Conservation (phyloP, 805 yeast species). For the Yamadazyma tumulicola region DNA sequence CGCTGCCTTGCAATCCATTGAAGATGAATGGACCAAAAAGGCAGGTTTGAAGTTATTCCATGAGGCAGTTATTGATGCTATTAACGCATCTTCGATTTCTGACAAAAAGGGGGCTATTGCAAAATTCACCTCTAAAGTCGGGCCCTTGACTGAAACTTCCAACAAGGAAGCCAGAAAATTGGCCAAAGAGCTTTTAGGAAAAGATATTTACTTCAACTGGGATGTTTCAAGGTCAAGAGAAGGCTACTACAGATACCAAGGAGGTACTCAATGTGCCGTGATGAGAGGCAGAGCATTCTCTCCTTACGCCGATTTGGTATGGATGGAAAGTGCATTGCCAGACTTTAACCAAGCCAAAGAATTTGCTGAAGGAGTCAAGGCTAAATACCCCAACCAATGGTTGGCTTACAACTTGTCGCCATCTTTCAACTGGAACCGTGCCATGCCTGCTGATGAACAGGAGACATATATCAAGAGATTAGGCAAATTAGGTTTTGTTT, state of each 20-base stretch:
- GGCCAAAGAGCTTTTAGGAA: slow-evolving; percentile 73
- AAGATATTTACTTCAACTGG: slow-evolving; percentile 90
- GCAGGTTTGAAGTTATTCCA: slow-evolving; percentile 88
- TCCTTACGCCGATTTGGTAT: slow-evolving; percentile 90
- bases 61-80: slow-evolving; percentile 86
- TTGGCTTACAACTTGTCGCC: slow-evolving; percentile 95
- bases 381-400: slow-evolving; percentile 86
- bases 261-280: slow-evolving; percentile 96
- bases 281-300: slow-evolving; percentile 95
- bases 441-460: slow-evolving; percentile 85
- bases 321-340: slow-evolving; percentile 98
- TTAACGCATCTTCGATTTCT: slow-evolving; percentile 54
- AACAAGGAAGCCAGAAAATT: slow-evolving; percentile 74
- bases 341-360: slow-evolving; percentile 91
- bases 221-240: slow-evolving; percentile 92
- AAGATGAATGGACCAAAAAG: slow-evolving; percentile 73
- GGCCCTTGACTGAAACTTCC: slow-evolving; percentile 73
- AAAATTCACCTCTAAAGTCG: slow-evolving; percentile 63
- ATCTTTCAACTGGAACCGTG: slow-evolving; percentile 96
- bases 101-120: slow-evolving; percentile 63
- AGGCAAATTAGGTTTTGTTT: slow-evolving; percentile 85
- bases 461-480: slow-evolving; percentile 85
- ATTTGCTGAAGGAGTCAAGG: slow-evolving; percentile 88
- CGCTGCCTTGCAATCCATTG: slow-evolving; percentile 64
- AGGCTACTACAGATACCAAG: slow-evolving; percentile 93